Percentiles rank a stretch among this genome's conserved stretches.
Evolutionary conservation across 2,329 filamentous ascomycete genomes (phyloP).

Genomic region (Helicocarpus griseus): DNA sequence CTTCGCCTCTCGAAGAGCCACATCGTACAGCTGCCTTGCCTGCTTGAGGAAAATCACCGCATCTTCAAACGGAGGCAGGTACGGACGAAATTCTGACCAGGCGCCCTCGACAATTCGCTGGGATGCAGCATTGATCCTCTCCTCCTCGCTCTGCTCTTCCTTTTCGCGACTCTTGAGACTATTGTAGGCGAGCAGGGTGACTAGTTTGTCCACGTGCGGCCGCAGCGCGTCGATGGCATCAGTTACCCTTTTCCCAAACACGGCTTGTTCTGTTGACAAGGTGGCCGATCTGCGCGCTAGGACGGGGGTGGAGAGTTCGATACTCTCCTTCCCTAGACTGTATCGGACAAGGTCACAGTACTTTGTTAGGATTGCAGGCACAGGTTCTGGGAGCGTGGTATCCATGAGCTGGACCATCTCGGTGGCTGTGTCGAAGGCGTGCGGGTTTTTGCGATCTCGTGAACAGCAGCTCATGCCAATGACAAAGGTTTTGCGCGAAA

Average conservation of each 20-base stretch:
- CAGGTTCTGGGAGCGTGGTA: slow-evolving; percentile 19
- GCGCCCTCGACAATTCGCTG: not conserved
- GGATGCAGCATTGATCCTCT: not conserved
- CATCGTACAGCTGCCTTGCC: not conserved
- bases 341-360: slow-evolving; percentile 21
- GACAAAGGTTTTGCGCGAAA: slow-evolving; percentile 50
- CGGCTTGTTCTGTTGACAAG: not conserved
- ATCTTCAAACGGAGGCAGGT: not conserved
- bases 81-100: not conserved
- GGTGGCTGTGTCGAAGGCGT: slow-evolving; percentile 56
- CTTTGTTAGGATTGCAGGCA: slow-evolving; percentile 19
- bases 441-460: slow-evolving; percentile 66
- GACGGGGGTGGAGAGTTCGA: not conserved
- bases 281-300: not conserved
- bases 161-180: not conserved
- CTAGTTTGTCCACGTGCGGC: not conserved
- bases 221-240: not conserved
- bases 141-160: not conserved
- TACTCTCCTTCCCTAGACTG: not conserved
- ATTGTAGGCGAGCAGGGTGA: not conserved
- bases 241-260: not conserved
- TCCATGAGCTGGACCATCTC: slow-evolving; percentile 52
- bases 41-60: not conserved
- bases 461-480: slow-evolving; percentile 65
- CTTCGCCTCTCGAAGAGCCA: not conserved